Percentiles rank a stretch among this genome's conserved stretches.
Conservation (phyloP, 768 basidiomycete species). For the Russula earlei region DNA sequence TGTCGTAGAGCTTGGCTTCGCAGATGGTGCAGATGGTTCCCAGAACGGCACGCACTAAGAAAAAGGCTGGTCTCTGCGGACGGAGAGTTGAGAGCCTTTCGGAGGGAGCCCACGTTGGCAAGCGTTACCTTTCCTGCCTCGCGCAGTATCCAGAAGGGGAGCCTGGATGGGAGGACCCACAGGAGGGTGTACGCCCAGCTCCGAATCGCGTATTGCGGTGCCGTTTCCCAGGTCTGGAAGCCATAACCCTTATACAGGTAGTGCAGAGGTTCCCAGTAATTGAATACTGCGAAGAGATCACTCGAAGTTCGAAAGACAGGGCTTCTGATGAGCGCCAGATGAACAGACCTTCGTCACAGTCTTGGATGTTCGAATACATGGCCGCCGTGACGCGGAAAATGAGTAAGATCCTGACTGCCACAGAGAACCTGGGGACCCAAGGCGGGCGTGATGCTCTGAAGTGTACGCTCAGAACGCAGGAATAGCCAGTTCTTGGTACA, state of each 20-base stretch:
- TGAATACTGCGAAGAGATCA: conserved; percentile 58
- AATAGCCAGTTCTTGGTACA: not conserved
- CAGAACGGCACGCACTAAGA: conserved; percentile 73
- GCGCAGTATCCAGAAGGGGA: conserved; percentile 40
- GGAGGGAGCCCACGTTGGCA: not conserved
- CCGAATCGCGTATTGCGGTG: conserved; percentile 82
- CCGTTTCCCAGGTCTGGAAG: conserved; percentile 98
- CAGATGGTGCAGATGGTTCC: conserved; percentile 63
- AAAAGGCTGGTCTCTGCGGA: conserved; percentile 75
- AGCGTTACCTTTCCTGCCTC: conserved; percentile 62
- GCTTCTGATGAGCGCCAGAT: not conserved
- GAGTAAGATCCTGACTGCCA: conserved; percentile 76
- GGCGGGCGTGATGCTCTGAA: conserved; percentile 60
- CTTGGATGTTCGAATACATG: conserved; percentile 92
- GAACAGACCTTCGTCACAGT: conserved; percentile 87
- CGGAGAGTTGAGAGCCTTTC: conserved; percentile 10
- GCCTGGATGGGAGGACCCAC: conserved; percentile 58
- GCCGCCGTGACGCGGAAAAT: conserved; percentile 74
- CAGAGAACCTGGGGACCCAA: conserved; percentile 77
- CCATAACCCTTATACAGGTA: conserved; percentile 78
- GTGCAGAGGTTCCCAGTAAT: conserved; percentile 98
- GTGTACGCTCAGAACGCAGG: conserved; percentile 6
- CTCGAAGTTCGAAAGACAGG: not conserved
- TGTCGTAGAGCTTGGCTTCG: conserved; percentile 77
- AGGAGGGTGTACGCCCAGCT: conserved; percentile 91